A percentile compares a stretch with the other conserved stretches of the same genome.
Conservation (phyloP, 192 early-diverging fungal genomes). For the Umbelopsis sp. region DNA sequence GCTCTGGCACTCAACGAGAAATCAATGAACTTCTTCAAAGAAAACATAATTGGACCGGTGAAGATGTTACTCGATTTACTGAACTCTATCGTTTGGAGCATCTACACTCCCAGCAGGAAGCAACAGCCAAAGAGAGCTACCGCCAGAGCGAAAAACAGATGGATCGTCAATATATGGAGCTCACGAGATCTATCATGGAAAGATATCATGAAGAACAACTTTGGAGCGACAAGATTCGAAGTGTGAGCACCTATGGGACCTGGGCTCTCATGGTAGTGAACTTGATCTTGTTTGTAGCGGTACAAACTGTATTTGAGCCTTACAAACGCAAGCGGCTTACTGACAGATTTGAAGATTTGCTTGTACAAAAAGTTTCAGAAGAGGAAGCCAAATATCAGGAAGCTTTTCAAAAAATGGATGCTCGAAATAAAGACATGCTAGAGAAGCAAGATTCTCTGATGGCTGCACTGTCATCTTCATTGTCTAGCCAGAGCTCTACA, state of each 20-base stretch:
- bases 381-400: conserved; percentile 43
- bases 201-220: conserved; percentile 85
- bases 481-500: background rate
- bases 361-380: conserved; percentile 48
- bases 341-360: conserved; percentile 66
- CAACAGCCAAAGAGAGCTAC: conserved; percentile 47
- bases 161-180: conserved; percentile 62
- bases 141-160: conserved; percentile 61
- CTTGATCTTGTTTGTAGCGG: conserved; percentile 64
- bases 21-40: conserved; percentile 80
- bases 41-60: conserved; percentile 74
- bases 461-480: background rate
- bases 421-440: conserved; percentile 24
- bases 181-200: conserved; percentile 71
- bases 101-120: conserved; percentile 57
- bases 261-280: conserved; percentile 76
- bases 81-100: conserved; percentile 75
- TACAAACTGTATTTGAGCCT: conserved; percentile 78
- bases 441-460: conserved; percentile 38
- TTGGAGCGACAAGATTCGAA: conserved; percentile 86
- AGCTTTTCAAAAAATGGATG: conserved; percentile 35
- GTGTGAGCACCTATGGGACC: conserved; percentile 73
- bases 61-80: conserved; percentile 77
- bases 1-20: conserved; percentile 69
- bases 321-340: conserved; percentile 66